Evolutionary conservation across 192 early-diverging fungal genomes (phyloP).

Genomic region (Physocladia obscura): DNA sequence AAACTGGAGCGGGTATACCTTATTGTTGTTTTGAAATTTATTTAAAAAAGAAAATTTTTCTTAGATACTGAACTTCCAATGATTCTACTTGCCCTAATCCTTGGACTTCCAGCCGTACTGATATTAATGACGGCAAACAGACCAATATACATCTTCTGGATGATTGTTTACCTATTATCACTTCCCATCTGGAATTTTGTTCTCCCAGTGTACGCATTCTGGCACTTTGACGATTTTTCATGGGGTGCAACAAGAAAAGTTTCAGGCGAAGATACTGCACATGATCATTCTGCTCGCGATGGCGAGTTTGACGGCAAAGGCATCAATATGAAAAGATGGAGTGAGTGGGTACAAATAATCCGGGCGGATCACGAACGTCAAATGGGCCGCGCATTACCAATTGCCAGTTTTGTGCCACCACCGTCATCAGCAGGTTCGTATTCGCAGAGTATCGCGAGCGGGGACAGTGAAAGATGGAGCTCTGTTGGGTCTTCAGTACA

Average conservation of each 20-base stretch:
- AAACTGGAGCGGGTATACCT: too few species aligned
- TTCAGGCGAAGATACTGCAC: conserved; percentile 44
- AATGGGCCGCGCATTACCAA: too few species aligned
- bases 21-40: not conserved
- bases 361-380: conserved; percentile 25
- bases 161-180: conserved; percentile 73
- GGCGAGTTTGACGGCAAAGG: conserved; percentile 50
- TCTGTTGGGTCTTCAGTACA: too few species aligned
- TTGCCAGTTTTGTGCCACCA: too few species aligned
- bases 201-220: conserved; percentile 93
- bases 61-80: conserved; percentile 84
- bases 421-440: too few species aligned
- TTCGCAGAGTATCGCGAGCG: too few species aligned
- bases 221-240: conserved; percentile 98
- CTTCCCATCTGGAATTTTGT: conserved; percentile 91
- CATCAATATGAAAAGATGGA: too few species aligned
- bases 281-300: conserved; percentile 70
- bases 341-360: conserved; percentile 26
- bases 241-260: conserved; percentile 75
- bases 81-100: conserved; percentile 75
- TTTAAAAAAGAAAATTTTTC: not conserved
- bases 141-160: conserved; percentile 7
- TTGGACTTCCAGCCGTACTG: conserved; percentile 57
- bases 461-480: too few species aligned
- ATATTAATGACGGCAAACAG: conserved; percentile 84